Conservation (phyloP, 768 basidiomycete genomes). For the Steccherinum ochraceum region DNA sequence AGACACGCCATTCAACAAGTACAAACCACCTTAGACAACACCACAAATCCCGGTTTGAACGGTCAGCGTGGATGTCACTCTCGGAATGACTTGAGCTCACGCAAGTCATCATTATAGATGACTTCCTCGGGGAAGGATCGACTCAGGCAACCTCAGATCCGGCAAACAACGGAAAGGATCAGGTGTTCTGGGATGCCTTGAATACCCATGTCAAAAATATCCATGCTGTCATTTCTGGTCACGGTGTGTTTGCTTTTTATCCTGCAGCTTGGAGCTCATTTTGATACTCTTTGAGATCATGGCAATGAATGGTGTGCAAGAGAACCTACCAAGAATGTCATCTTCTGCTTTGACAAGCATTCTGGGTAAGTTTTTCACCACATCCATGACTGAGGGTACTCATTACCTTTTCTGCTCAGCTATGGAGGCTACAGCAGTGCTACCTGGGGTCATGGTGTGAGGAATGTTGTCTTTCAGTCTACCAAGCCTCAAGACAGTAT, state of each 20-base stretch:
- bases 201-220: conserved; percentile 56
- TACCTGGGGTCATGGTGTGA: conserved; percentile 60
- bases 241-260: conserved; percentile 35
- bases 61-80: conserved; percentile 19
- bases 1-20: conserved; percentile 29
- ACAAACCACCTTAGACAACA: conserved; percentile 31
- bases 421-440: conserved; percentile 55
- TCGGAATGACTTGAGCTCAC: not conserved
- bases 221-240: conserved; percentile 63
- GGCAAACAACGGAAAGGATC: conserved; percentile 38
- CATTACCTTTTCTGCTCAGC: conserved; percentile 27
- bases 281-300: conserved; percentile 41
- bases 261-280: not conserved
- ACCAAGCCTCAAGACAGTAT: conserved; percentile 37
- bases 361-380: conserved; percentile 44
- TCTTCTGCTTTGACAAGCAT: conserved; percentile 77
- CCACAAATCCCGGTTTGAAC: conserved; percentile 36
- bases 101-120: conserved; percentile 32
- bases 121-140: conserved; percentile 46
- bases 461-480: conserved; percentile 55
- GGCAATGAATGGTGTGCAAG: conserved; percentile 78
- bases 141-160: conserved; percentile 47
- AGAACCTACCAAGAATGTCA: conserved; percentile 51
- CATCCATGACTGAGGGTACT: not conserved
- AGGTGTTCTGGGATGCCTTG: conserved; percentile 56